Evolutionary conservation across 257 asterid genomes (phyloP), one percentile per base, ranked within the genome.

Genomic region (Paulownia fortunei): DNA sequence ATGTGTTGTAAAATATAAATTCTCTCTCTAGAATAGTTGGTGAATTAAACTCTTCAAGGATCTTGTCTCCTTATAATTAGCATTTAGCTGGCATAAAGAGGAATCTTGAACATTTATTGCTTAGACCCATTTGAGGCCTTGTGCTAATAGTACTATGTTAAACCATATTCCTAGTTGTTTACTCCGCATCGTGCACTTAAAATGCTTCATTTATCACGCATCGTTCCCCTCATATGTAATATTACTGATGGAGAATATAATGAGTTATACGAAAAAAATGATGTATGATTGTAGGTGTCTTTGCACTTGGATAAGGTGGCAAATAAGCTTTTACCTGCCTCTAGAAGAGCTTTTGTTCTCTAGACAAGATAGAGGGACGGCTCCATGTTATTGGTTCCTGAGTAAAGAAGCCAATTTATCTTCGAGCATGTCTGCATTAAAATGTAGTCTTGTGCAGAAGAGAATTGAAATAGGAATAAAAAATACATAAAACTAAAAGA

Each of bases 41-140:
- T 51, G 21, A 60, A 71, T 80, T 77, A 79, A 82, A 79, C 46
- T 82, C 80, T 84, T 81, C 83, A 21, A 78, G 71, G 80, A 69
- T 65, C 37, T 72, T 88, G 80, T 71, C 88, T 76, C 77, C 78
- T 24, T 81, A 11, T 78, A n/a, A 67, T 72, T 74, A 26, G 80
- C 76, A 27, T 55, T 51, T 74, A 64, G 72, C 58, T 61, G 78
- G 74, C 82, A 64, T 46, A 69, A 78, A 70, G 61, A 65, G 80
- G 76, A 69, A 81, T 81, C 77, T 68, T 51, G 62, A 60, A 58
- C 68, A 63, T 73, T 76, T 82, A 71, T 54, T 56, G 37, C 30
- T 67, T 72, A 47, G 54, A 56, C 63, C 68, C 72, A 64, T 76
- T 71, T 77, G 51, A 34, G 69, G 72, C 68, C 73, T 46, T 44